A percentile compares a stretch with the other conserved stretches of the same genome.
Conservation (phyloP, 148 eudicot genomes). For the Rhododendron ferrugineum region DNA sequence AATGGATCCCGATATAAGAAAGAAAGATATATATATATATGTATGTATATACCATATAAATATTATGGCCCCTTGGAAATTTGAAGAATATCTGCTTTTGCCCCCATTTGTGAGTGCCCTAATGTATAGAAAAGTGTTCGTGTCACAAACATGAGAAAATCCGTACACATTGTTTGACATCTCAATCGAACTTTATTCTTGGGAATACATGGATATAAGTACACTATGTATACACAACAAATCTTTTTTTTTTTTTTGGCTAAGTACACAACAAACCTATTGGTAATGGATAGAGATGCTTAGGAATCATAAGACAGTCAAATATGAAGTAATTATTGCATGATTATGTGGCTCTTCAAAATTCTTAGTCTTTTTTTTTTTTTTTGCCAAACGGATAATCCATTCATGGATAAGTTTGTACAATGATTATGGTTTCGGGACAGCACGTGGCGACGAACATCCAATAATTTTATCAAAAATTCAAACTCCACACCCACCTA, state of each 20-base stretch:
- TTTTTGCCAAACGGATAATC: no score
- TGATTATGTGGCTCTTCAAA: no score
- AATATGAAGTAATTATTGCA: neutral
- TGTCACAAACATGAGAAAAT: neutral
- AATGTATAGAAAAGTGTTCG: neutral
- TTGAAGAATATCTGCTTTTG: neutral
- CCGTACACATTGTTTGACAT: neutral
- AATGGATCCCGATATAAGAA: neutral
- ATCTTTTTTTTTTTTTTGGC: no score
- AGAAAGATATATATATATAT: no score
- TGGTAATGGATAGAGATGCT: neutral
- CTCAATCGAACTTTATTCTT: neutral
- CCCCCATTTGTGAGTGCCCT: neutral
- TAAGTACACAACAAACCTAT: no score
- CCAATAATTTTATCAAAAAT: no score
- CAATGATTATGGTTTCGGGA: no score
- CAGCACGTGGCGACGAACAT: no score
- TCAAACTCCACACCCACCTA: no score
- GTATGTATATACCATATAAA: no score
- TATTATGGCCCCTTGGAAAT: neutral
- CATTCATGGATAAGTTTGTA: no score
- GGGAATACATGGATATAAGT: neutral
- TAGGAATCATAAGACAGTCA: neutral
- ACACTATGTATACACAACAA: neutral
- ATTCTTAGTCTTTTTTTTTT: no score